Conservation (phyloP, 345 rosid species). For the Erysimum cheiranthoides region DNA sequence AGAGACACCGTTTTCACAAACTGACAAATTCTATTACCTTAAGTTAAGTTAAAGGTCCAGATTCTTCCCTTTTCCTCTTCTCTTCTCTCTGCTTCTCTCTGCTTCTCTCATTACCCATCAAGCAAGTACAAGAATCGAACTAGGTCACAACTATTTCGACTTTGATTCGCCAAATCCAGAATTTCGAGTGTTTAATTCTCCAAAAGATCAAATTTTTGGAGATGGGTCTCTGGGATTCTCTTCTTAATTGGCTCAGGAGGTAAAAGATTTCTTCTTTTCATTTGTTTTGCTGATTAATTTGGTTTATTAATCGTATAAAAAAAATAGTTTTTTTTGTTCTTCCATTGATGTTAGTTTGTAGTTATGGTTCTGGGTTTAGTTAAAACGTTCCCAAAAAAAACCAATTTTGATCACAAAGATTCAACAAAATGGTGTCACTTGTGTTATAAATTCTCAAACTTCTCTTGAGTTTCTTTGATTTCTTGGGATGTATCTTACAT, state of each 20-base stretch:
- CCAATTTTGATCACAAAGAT: neutral
- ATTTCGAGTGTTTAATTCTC: neutral
- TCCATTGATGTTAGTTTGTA: constrained; percentile 23
- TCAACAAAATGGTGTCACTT: neutral
- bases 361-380: constrained; percentile 13
- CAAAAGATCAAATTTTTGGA: constrained; percentile 21
- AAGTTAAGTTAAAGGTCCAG: constrained; percentile 22
- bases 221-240: constrained; percentile 51
- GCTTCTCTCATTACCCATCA: constrained; percentile 13
- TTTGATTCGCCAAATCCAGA: neutral
- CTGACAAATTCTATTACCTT: constrained; percentile 35
- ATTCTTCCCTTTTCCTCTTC: constrained; percentile 23
- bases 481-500: neutral
- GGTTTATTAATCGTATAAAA: neutral
- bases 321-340: neutral
- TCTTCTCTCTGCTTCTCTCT: constrained; percentile 25
- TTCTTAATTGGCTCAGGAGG: constrained; percentile 52
- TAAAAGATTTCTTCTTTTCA: neutral
- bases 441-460: neutral
- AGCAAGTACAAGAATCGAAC: neutral
- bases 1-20: constrained; percentile 45
- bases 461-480: too few species aligned
- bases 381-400: neutral
- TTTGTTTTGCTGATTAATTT: constrained; percentile 13
- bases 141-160: neutral